phyloP scores from a whole-genome alignment of 208 protist species.

The Wallacemonas sp. region DNA sequence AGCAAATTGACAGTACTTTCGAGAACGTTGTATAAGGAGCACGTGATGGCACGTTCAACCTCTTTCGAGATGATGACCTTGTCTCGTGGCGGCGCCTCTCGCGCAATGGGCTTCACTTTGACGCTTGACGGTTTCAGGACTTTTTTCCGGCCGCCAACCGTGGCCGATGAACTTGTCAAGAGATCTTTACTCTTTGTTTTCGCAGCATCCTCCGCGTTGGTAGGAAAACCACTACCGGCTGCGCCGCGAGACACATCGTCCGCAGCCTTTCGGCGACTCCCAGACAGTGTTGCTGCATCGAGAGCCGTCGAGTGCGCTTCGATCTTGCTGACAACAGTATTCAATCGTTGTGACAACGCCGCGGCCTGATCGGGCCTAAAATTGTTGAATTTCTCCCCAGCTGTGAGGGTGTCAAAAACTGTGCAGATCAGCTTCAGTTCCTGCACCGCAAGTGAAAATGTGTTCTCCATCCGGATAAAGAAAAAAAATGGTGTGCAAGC shows the following conservation, averaged over 20 bases:
- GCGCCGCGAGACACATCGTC: too few relatives aligned
- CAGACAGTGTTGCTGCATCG: too few relatives aligned
- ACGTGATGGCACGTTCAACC: conserved; percentile 56
- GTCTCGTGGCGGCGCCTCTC: conserved; percentile 29
- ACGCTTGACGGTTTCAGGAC: conserved; percentile 44
- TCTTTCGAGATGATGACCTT: conserved; percentile 62
- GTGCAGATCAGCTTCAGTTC: conserved; percentile 42
- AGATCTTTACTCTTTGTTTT: background rate
- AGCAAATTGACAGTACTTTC: conserved; percentile 55
- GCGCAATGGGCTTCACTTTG: conserved; percentile 37
- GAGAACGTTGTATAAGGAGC: conserved; percentile 80
- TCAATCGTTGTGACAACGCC: conserved; percentile 10
- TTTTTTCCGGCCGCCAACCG: conserved; percentile 3
- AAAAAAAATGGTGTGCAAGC: conserved; percentile 1
- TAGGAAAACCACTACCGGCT: too few relatives aligned
- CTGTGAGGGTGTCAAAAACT: conserved; percentile 58
- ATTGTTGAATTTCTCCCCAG: background rate
- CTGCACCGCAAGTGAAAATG: background rate
- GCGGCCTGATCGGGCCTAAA: conserved; percentile 14
- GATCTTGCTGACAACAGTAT: background rate
- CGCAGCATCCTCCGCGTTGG: background rate
- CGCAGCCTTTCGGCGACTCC: too few relatives aligned
- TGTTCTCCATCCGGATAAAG: background rate
- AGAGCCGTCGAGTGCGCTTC: background rate
- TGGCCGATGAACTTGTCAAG: background rate